These are phyloP conservation scores for Oryza meyeriana DNA, from an alignment of 176 grass and related monocot species.

Conservation along the genomic window DNA sequence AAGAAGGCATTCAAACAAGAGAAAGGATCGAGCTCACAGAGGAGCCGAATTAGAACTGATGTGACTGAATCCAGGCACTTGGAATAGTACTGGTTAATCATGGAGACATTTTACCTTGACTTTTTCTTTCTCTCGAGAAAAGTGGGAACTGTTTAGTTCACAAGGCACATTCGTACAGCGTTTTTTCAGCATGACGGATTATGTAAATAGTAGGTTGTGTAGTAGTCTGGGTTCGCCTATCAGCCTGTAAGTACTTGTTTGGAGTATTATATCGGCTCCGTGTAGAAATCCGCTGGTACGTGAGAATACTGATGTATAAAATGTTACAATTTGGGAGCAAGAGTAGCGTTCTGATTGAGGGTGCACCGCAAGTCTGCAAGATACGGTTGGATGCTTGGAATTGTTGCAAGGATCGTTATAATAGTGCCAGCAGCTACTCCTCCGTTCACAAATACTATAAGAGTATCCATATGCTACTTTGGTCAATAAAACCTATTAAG, in stretches of 20 bases:
- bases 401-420: no score
- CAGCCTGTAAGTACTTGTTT: background rate
- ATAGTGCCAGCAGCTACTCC: no score
- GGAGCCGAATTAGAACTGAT: constrained; percentile 16
- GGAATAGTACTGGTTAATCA: background rate
- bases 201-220: constrained; percentile 33
- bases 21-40: constrained; percentile 17
- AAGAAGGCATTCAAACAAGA: constrained; percentile 63
- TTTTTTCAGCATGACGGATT: background rate
- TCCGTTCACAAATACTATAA: no score
- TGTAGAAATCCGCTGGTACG: background rate
- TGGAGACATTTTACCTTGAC: background rate
- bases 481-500: no score
- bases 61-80: background rate
- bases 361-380: no score
- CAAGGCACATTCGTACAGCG: background rate
- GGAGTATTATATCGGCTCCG: background rate
- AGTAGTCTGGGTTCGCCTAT: background rate
- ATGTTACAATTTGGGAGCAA: no score
- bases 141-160: background rate
- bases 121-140: background rate
- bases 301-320: background rate
- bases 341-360: no score
- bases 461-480: no score
- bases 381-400: no score